These are phyloP conservation scores for Salicornia ramosissima DNA, from an alignment of 148 eudicot genomes.

Conservation along the genomic window DNA sequence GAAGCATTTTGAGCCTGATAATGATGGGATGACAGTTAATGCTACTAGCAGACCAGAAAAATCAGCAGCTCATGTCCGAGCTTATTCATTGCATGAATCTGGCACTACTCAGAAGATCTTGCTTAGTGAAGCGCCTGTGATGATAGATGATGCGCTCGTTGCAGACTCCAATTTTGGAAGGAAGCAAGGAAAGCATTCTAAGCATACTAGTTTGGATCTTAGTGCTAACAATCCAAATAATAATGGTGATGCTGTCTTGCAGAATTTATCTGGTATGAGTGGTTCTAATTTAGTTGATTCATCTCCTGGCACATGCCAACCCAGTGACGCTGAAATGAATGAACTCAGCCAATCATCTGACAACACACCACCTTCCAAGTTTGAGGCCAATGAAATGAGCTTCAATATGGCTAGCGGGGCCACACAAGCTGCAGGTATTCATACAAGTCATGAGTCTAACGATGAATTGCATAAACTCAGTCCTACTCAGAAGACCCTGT, in stretches of 20 bases:
- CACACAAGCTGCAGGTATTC: conserved; percentile 47
- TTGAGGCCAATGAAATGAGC: conserved; percentile 37
- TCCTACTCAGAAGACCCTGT: conserved; percentile 37
- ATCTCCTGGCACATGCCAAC: conserved; percentile 15
- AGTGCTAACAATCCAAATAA: conserved; percentile 7
- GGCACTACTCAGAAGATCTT: conserved; percentile 37
- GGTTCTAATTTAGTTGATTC: conserved; percentile 8
- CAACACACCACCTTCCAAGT: conserved; percentile 33
- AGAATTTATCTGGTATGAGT: conserved; percentile 12
- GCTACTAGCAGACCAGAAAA: conserved; percentile 47
- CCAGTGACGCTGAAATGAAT: conserved; percentile 1
- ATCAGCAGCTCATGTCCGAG: conserved; percentile 49
- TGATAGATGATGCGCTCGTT: conserved; percentile 22
- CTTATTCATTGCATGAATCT: conserved; percentile 58
- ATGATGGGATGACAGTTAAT: conserved; percentile 36
- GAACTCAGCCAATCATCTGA: conserved; percentile 6
- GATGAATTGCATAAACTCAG: conserved; percentile 45
- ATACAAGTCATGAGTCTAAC: conserved; percentile 61
- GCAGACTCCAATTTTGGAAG: conserved; percentile 14
- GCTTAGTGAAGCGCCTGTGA: conserved; percentile 25
- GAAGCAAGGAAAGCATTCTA: conserved; percentile 26
- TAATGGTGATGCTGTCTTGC: conserved; percentile 2
- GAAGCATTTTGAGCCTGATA: conserved; percentile 45
- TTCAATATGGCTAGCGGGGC: conserved; percentile 37
- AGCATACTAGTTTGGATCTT: conserved; percentile 24